Percentiles rank a stretch among this genome's conserved stretches.
These are phyloP conservation scores for Jatropha podagrica DNA, from an alignment of 441 rosid genomes.

Conservation along the genomic window DNA sequence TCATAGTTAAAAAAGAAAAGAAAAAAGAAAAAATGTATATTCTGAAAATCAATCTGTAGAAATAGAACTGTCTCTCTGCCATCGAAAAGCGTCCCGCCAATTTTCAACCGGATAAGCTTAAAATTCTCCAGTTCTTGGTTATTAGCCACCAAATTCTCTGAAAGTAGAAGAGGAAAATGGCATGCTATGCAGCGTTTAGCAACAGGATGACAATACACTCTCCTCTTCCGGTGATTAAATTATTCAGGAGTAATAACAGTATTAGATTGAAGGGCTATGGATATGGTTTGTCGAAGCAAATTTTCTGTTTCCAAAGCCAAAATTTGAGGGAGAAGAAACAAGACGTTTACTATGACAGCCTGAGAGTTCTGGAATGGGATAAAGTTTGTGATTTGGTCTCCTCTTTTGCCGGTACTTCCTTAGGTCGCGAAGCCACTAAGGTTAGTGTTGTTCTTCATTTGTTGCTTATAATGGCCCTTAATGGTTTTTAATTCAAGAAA, in stretches of 20 bases:
- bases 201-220: background rate
- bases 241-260: background rate
- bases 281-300: background rate
- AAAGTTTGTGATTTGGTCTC: constrained; percentile 77
- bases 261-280: background rate
- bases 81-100: no score
- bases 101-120: background rate
- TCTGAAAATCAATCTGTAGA: no score
- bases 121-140: background rate
- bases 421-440: constrained; percentile 73
- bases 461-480: background rate
- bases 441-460: constrained; percentile 20
- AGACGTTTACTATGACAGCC: constrained; percentile 46
- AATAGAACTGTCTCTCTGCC: no score
- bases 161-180: background rate
- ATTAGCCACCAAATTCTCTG: background rate
- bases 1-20: no score
- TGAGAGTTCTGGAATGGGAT: constrained; percentile 85
- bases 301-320: background rate
- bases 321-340: background rate
- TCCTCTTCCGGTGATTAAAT: constrained; percentile 4
- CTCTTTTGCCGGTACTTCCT: constrained; percentile 70
- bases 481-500: background rate
- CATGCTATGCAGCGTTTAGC: background rate
- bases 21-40: no score